Base-by-base conservation (phyloP, 2,329 filamentous ascomycete species). In the Sporothrix luriei region DNA sequence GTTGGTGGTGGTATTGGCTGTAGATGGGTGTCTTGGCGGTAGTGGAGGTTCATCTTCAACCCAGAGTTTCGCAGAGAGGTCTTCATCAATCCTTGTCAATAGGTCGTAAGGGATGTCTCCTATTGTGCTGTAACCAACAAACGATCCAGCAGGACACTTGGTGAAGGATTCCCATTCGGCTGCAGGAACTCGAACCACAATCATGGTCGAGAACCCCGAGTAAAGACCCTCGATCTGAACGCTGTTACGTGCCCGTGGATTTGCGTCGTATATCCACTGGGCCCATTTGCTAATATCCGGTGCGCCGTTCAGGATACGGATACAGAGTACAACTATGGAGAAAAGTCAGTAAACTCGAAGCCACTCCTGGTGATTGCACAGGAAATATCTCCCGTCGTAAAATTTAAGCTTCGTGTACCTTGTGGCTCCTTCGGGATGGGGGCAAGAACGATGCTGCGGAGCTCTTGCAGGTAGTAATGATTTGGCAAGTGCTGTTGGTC, bases 191-290 rank as follows among this genome's bases (percentile, higher is more conserved):
- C 71, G 70, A 43, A 74, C 16, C 3, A 72, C 70, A 3, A 74
- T 70, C 52, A 74, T 70, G 4, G 73, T 72, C 0, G 73, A 74
- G 29, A 68, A 74, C 1, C 73, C 73, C 0, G 68, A 69, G 21
- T 69, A 69, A 1, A 72, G 10, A 11, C 73, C 73, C 16, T 73
- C 71, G 16, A 74, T 68, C n/a, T 67, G 62, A 33, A 74, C 69
- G 16, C 66, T 24, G 19, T 72, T 68, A 2, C 72, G 70, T 0
- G 69, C 72, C 10, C 40, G 21, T 0, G 66, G 65, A 1, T 40
- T 51, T 1, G 73, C 71, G 14, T 68, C 57, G 46, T 64, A 70
- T 2, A 74, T 74, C 73, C 73, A 74, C 33, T 72, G 68, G n/a
- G 55, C 69, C 73, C 73, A 74, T 54, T 70, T 52, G 9, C 61